phyloP scores from a whole-genome alignment of 371 early-diverging fungal species.

The Sporodiniella umbellata region DNA sequence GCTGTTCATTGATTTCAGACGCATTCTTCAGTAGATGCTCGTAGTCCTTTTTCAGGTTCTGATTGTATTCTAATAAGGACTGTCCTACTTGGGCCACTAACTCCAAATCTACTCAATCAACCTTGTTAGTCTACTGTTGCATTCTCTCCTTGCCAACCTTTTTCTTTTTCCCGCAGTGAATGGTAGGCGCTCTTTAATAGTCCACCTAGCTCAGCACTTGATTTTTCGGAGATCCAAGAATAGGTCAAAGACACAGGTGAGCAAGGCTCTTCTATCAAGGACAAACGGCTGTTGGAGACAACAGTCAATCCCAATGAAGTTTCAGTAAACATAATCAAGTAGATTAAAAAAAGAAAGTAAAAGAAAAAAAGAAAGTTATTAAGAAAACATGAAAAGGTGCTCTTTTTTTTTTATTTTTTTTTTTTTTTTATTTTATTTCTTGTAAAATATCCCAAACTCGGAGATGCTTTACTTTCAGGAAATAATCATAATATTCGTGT shows the following conservation, averaged over 20 bases:
- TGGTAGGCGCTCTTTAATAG: conserved; percentile 38
- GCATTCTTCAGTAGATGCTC: conserved; percentile 43
- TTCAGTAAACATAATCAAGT: no score
- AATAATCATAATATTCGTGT: background rate
- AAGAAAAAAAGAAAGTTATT: no score
- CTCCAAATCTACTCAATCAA: conserved; percentile 33
- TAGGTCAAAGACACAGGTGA: conserved; percentile 30
- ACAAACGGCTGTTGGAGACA: conserved; percentile 1
- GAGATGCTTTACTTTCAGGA: no score
- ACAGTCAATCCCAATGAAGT: no score
- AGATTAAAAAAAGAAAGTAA: no score
- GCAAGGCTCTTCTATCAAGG: conserved; percentile 16
- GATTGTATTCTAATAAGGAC: conserved; percentile 53
- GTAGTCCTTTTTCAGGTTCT: conserved; percentile 45
- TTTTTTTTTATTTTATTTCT: background rate
- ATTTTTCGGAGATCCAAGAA: conserved; percentile 45
- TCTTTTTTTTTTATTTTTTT: background rate
- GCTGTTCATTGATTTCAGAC: conserved; percentile 4
- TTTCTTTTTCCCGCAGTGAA: conserved; percentile 36
- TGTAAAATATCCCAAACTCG: background rate
- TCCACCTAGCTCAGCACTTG: conserved; percentile 29
- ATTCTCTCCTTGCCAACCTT: conserved; percentile 15
- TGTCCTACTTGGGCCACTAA: conserved; percentile 61
- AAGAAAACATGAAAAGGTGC: no score
- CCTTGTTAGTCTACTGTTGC: background rate